Evolutionary conservation across 2,329 filamentous ascomycete species (phyloP), one percentile per base, ranked within the genome.

Genomic region (Didymella pinodella): DNA sequence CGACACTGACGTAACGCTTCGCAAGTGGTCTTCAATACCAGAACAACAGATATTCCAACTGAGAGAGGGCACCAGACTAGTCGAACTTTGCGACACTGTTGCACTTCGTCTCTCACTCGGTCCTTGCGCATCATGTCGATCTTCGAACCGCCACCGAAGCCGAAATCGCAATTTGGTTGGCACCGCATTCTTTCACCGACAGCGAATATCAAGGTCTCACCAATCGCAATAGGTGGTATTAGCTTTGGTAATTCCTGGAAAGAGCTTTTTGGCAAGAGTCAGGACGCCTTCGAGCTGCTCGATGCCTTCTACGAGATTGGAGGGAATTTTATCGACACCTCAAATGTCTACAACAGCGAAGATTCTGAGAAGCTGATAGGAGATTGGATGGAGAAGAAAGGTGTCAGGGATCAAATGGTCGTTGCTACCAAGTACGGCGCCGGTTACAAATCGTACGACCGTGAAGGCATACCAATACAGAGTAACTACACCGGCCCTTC

Each of bases 341-440:
- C 32, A 7, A 38, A 38, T 38, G 36, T 38, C 2, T 38, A 38
- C n/a, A 38, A 38, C 32, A 34, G 32, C 12, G 32, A 34, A 34
- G 32, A 34, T 14, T 16, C 12, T 1, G 12, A 34, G 14, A 34
- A 34, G 32, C 14, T 34, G 4, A 34, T 34, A 4, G 32, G 32
- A 34, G 32, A 34, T 1, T 16, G 32, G 32, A 34, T 34, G 32
- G 4, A 34, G 2, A 5, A 16, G 14, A 34, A 7, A 34, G 32
- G 32, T 34, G 32, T 34, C 32, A 34, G 14, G 6, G 32, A 34
- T 34, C 31, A 34, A 7, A 34, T 34, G 31, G 12, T 34, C 83
- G 81, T 18, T 18, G 18, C 18, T 18, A 18, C 18, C 18, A 18
- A 18, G 18, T 18, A 18, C 18, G 18, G 18, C 18, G 18, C 18